Evolutionary conservation across 495 filamentous ascomycete species (phyloP).

Genomic region (Aspergillus sparsus): DNA sequence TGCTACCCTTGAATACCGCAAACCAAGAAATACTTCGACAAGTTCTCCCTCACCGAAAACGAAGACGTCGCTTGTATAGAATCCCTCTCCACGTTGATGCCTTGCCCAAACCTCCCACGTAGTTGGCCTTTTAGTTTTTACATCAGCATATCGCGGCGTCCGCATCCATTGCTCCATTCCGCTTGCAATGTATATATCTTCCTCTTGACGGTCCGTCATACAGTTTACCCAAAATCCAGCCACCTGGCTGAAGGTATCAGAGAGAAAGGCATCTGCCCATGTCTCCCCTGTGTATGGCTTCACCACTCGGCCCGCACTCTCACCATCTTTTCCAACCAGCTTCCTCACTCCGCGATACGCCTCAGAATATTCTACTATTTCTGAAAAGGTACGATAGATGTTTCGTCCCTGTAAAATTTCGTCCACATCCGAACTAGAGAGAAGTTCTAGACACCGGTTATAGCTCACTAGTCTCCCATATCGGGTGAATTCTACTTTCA

Average conservation of each 20-base stretch:
- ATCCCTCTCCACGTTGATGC: constrained; percentile 37
- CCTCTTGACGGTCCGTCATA: constrained; percentile 44
- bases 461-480: constrained; percentile 46
- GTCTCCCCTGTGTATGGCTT: constrained; percentile 39
- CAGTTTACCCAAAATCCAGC: constrained; percentile 55
- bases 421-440: constrained; percentile 41
- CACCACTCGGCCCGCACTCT: constrained; percentile 48
- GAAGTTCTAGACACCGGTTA: constrained; percentile 38
- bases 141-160: constrained; percentile 35
- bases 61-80: constrained; percentile 53
- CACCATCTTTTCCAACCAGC: constrained; percentile 43
- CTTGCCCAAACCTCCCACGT: constrained; percentile 48
- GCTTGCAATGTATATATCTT: constrained; percentile 52
- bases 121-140: constrained; percentile 25
- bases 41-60: constrained; percentile 48
- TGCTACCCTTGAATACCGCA: constrained; percentile 47
- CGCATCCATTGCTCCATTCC: constrained; percentile 51
- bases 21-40: constrained; percentile 51
- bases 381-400: constrained; percentile 48
- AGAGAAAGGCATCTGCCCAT: constrained; percentile 41
- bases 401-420: constrained; percentile 52
- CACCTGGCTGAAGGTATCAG: constrained; percentile 52
- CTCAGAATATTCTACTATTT: constrained; percentile 52
- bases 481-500: constrained; percentile 39
- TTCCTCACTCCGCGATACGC: constrained; percentile 47